A percentile compares a stretch with the other conserved stretches of the same genome.
Conservation (phyloP, 768 basidiomycete species). For the Tylopilus cervinicoccineus region DNA sequence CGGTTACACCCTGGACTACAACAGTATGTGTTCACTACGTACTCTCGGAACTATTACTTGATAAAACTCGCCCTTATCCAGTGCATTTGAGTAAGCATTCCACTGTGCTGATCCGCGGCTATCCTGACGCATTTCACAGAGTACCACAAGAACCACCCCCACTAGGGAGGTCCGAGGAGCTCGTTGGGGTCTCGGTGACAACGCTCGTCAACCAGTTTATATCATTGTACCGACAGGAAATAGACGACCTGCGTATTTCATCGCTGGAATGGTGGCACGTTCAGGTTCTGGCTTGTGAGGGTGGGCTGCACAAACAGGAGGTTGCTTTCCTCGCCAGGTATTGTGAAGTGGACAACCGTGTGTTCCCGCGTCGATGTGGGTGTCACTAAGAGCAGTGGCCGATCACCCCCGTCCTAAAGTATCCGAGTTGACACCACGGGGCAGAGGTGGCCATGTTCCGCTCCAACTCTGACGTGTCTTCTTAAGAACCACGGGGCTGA, state of each 20-base stretch:
- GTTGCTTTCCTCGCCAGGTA: background rate
- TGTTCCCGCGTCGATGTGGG: background rate
- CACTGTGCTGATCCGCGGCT: background rate
- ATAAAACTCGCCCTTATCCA: conserved; percentile 27
- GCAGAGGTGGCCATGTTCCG: background rate
- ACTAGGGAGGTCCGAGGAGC: conserved; percentile 39
- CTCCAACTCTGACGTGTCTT: background rate
- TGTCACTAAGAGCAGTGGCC: background rate
- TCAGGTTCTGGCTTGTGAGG: background rate
- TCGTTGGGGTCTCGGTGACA: conserved; percentile 1
- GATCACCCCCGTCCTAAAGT: background rate
- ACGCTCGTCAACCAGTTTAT: conserved; percentile 8
- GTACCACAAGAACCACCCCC: conserved; percentile 89
- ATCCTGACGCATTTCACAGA: conserved; percentile 44
- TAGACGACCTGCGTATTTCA: conserved; percentile 21
- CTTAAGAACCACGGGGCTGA: background rate
- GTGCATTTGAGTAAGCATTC: conserved; percentile 77
- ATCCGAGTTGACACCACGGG: conserved; percentile 3
- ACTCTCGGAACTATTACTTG: conserved; percentile 5
- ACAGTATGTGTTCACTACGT: conserved; percentile 56
- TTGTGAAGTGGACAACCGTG: background rate
- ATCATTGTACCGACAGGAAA: conserved; percentile 22
- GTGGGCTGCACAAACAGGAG: background rate
- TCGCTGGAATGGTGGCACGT: conserved; percentile 5
- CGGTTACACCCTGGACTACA: conserved; percentile 86